phyloP scores from a whole-genome alignment of 345 rosid genomes.

The Erysimum cheiranthoides region DNA sequence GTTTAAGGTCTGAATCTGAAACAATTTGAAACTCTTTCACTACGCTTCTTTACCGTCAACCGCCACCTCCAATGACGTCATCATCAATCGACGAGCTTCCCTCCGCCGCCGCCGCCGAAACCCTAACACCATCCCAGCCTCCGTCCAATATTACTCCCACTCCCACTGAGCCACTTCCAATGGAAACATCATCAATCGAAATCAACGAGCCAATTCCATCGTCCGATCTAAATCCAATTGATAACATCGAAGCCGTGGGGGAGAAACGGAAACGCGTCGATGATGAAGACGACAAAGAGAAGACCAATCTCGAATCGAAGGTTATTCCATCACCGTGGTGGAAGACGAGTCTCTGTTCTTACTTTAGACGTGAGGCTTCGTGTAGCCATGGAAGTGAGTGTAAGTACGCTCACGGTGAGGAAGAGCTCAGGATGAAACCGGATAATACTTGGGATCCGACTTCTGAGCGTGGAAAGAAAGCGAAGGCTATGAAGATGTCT shows the following conservation, averaged over 20 bases:
- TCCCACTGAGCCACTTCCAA: slow-evolving; percentile 33
- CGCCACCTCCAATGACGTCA: slow-evolving; percentile 49
- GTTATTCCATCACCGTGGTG: slow-evolving; percentile 52
- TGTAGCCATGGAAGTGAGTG: slow-evolving; percentile 80
- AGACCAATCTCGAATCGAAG: slow-evolving; percentile 30
- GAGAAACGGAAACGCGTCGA: slow-evolving; percentile 79
- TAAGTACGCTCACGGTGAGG: slow-evolving; percentile 89
- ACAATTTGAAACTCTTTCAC: background rate
- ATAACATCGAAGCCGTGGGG: slow-evolving; percentile 45
- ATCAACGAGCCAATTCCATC: slow-evolving; percentile 25
- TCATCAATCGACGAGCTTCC: slow-evolving; percentile 50
- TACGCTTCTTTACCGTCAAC: background rate
- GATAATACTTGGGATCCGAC: slow-evolving; percentile 97
- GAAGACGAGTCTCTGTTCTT: slow-evolving; percentile 91
- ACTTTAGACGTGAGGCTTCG: slow-evolving; percentile 64
- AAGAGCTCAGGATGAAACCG: slow-evolving; percentile 77
- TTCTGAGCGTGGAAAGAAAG: slow-evolving; percentile 81
- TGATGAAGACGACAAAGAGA: slow-evolving; percentile 26
- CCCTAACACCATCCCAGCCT: slow-evolving; percentile 44
- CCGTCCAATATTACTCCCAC: slow-evolving; percentile 33
- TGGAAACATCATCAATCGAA: slow-evolving; percentile 2
- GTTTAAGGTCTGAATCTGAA: slow-evolving; percentile 18
- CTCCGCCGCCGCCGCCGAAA: slow-evolving; percentile 21
- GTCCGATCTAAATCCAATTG: slow-evolving; percentile 40
- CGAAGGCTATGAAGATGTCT: slow-evolving; percentile 38